Conservation (phyloP, 139 green algal species). For the Coccomyxa sp. region DNA sequence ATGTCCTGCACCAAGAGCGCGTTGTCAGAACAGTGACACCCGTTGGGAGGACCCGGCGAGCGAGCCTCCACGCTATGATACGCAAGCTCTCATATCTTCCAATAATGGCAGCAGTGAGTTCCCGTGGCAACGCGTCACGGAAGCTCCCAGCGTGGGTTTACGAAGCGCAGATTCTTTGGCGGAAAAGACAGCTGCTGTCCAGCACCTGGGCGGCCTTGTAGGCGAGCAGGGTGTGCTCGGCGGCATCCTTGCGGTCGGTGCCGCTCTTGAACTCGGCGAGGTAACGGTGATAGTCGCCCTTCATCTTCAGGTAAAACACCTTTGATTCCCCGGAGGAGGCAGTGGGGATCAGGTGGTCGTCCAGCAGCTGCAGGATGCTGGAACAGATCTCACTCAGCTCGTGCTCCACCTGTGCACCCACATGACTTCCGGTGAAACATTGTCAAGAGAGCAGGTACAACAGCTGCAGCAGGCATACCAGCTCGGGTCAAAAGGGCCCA, state of each 20-base stretch:
- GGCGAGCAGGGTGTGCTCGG: slow-evolving; percentile 90
- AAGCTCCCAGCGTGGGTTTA: no score
- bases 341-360: slow-evolving; percentile 92
- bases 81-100: background rate
- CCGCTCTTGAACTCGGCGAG: slow-evolving; percentile 96
- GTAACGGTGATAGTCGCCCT: slow-evolving; percentile 98
- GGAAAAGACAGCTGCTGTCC: background rate
- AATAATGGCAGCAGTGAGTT: background rate
- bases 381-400: slow-evolving; percentile 84
- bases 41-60: background rate
- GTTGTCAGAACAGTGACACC: background rate
- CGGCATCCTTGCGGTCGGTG: slow-evolving; percentile 86
- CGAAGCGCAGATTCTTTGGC: no score
- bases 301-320: slow-evolving; percentile 98
- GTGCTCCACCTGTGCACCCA: slow-evolving; percentile 70
- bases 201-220: slow-evolving; percentile 93
- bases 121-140: background rate
- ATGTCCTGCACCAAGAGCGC: slow-evolving; percentile 74
- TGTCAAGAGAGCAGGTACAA: no score
- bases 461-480: background rate
- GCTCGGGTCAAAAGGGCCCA: background rate
- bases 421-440: background rate
- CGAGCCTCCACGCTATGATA: background rate
- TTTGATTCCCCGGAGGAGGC: slow-evolving; percentile 91
- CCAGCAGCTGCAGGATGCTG: slow-evolving; percentile 88